phyloP scores from a whole-genome alignment of 2,329 filamentous ascomycete species.

The Paecilomyces sp. region DNA sequence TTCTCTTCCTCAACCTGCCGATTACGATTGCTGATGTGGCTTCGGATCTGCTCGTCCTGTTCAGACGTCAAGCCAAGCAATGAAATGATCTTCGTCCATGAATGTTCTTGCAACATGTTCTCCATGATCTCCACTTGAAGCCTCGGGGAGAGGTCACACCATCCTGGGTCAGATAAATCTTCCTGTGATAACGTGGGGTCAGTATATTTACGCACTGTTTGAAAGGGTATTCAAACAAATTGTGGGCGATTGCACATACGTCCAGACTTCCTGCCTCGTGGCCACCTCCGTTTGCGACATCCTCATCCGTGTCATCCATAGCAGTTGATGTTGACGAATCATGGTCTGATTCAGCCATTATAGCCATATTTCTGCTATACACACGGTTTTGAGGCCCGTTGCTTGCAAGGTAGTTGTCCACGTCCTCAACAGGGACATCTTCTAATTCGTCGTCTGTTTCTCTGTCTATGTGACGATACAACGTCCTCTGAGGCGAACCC shows the following conservation, averaged over 20 bases:
- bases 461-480: not conserved
- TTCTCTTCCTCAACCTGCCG: slow-evolving; percentile 23
- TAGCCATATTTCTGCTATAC: slow-evolving; percentile 21
- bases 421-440: slow-evolving; percentile 6
- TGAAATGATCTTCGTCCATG: slow-evolving; percentile 13
- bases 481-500: not conserved
- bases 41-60: slow-evolving; percentile 14
- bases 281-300: not conserved
- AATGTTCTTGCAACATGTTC: slow-evolving; percentile 19
- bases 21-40: slow-evolving; percentile 12
- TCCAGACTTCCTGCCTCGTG: not conserved
- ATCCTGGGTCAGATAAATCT: slow-evolving; percentile 14
- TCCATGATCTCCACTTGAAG: slow-evolving; percentile 29
- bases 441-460: slow-evolving; percentile 2
- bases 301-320: not conserved
- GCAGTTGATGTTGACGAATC: not conserved
- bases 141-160: slow-evolving; percentile 23
- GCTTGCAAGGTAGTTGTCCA: slow-evolving; percentile 18
- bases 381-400: slow-evolving; percentile 20
- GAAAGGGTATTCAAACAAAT: not conserved
- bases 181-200: not conserved
- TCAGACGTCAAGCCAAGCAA: slow-evolving; percentile 17
- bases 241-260: not conserved
- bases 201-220: not conserved
- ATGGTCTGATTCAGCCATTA: slow-evolving; percentile 7